phyloP scores from a whole-genome alignment of 805 yeast species.

The Pichia gijzeniarum region DNA sequence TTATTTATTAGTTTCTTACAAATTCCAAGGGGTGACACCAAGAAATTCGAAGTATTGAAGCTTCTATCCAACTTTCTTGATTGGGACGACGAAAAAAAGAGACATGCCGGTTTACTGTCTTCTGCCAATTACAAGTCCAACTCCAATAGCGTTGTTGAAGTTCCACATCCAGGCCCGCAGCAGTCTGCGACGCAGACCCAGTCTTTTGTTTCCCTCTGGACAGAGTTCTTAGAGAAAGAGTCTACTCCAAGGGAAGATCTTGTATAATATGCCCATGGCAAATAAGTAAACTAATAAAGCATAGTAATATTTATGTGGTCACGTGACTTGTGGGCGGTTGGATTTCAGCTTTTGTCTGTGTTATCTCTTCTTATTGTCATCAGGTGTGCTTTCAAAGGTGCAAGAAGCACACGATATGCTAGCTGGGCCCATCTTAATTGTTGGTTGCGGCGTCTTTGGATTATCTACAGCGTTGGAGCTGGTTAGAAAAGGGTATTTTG shows the following conservation, averaged over 20 bases:
- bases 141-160: constrained; percentile 29
- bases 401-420: neutral
- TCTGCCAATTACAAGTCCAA: constrained; percentile 19
- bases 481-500: constrained; percentile 21
- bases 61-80: constrained; percentile 74
- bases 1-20: constrained; percentile 77
- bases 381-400: no score
- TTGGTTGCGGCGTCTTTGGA: constrained; percentile 40
- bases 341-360: no score
- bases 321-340: no score
- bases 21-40: constrained; percentile 87
- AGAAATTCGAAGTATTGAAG: constrained; percentile 86
- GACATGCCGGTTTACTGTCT: constrained; percentile 63
- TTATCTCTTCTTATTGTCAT: neutral
- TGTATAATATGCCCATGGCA: neutral
- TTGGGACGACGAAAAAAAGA: constrained; percentile 80
- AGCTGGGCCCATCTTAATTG: constrained; percentile 14
- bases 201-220: constrained; percentile 67
- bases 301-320: no score
- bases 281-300: no score
- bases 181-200: constrained; percentile 21
- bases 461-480: constrained; percentile 36
- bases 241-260: constrained; percentile 32
- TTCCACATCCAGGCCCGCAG: constrained; percentile 15
- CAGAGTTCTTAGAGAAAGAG: constrained; percentile 72